Evolutionary conservation across 2,329 filamentous ascomycete genomes (phyloP).

Genomic region (Cercospora sp.): DNA sequence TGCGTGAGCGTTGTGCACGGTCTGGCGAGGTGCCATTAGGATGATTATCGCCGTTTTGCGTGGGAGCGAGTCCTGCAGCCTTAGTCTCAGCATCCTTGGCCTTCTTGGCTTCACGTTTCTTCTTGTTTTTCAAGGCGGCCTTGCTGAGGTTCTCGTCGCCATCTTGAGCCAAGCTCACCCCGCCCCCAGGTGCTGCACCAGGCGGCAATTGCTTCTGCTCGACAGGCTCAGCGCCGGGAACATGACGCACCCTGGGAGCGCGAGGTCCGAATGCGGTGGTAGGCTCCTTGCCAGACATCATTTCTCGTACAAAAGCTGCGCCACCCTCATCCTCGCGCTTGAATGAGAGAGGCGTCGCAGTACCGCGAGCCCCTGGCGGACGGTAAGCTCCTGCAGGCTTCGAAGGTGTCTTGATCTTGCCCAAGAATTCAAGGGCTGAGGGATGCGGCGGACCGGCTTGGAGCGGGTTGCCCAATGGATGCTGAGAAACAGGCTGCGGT

Average conservation of each 20-base stretch:
- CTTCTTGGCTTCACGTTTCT: conserved; percentile 95
- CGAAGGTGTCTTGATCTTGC: conserved; percentile 86
- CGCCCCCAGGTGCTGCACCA: conserved; percentile 67
- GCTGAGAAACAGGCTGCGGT: conserved; percentile 64
- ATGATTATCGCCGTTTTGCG: conserved; percentile 49
- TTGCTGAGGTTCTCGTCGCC: conserved; percentile 77
- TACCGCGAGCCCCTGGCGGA: conserved; percentile 87
- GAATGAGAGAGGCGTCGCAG: conserved; percentile 86
- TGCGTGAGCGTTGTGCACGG: conserved; percentile 36
- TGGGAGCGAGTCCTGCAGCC: conserved; percentile 49
- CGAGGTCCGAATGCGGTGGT: conserved; percentile 73
- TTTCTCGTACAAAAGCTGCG: conserved; percentile 81
- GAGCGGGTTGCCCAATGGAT: conserved; percentile 69
- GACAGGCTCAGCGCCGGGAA: conserved; percentile 81
- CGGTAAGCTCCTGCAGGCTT: conserved; percentile 98
- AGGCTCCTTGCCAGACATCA: conserved; percentile 53
- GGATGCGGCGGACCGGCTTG: conserved; percentile 71
- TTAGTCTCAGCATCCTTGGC: conserved; percentile 74
- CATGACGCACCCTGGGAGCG: conserved; percentile 67
- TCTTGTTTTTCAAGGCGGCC: conserved; percentile 92
- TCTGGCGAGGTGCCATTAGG: conserved; percentile 23
- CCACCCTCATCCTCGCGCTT: conserved; percentile 97
- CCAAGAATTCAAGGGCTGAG: conserved; percentile 79
- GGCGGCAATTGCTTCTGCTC: conserved; percentile 58
- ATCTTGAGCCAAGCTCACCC: conserved; percentile 64